Base-by-base conservation (phyloP, 139 green algal species). In the Gonium pectorale region DNA sequence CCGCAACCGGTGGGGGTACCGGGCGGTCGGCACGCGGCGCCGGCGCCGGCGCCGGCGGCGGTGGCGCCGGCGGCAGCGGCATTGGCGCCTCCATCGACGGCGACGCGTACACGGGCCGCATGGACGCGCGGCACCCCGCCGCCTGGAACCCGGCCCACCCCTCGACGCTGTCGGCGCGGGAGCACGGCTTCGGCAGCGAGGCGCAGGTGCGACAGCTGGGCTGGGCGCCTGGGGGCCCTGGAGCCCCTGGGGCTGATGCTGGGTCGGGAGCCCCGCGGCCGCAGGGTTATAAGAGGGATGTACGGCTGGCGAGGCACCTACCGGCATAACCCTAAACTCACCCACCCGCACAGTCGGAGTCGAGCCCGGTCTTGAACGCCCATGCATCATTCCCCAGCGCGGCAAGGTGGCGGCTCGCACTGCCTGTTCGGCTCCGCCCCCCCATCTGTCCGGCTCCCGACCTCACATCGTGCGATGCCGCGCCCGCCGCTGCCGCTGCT, bases 141-240 rank as follows among this genome's bases (percentile, higher is more conserved):
- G 44, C 11, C n/a, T 40, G 62, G 62, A 43, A 29, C 7, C n/a
- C n/a, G 8, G 6, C 8, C 24, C n/a, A 41, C 11, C 62, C 62
- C 6, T 7, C 62, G n/a, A 8, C 29, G 68, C 26, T 77, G 44
- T 40, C 43, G 41, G 41, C 43, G 1, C 31, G 3, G 41, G 68
- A 15, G 31, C 60, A 43, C 31, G 70, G 35, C 5, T n/a, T 79
- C 31, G 70, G 70, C 49, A 79, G 44, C 70, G 70, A 79, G 51
- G 21, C 44, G 49, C 46, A 49, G 70, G 70, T 79, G 44, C 4
- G 70, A 26, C 17, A 19, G 49, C 17, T 19, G 19, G 49, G 49
- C 49, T 56, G 49, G 17, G 17, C 17, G 49, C 19, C 17, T 56
- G 49, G 19, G 17, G 19, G 49, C 19, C 17, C 17, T 19, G 19